Evolutionary conservation across 2,329 filamentous ascomycete species (phyloP), one percentile per base, ranked within the genome.

Genomic region (Claviceps africana): DNA sequence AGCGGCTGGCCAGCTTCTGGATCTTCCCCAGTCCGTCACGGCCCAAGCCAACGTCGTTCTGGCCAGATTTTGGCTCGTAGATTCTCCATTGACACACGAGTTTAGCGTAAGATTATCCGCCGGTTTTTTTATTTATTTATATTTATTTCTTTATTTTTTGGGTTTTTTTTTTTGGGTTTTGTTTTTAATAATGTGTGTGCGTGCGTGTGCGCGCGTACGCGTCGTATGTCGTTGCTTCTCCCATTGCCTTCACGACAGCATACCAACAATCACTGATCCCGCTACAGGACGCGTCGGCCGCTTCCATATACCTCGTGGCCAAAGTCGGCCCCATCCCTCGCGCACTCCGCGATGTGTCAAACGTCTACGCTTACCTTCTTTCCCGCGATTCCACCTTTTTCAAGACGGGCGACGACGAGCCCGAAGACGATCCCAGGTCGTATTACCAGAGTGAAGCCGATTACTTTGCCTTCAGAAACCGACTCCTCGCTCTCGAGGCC

Each of bases 41-140:
- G 86, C 89, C 4, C 86, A 89, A 62, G 88, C 90, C 3, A 87
- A 90, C 62, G 81, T 96, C 42, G 69, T 93, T 0, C 79, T 95
- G 35, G 83, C 85, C 50, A 79, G 91, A 15, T 93, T 88, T 69
- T 95, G 86, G 84, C 71, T 88, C 25, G 65, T 73, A 28, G 75
- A 71, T 63, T 79, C 67, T 52, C 74, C 69, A 62, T 78, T 77
- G 71, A 69, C 67, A 56, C 71, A 72, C 66, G 82, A 82, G 60
- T 85, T 81, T 52, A 76, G 71, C 60, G 73, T 76, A 64, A 52
- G 70, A 19, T 9, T 6, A 28, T 45, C 13, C 44, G 42, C 47
- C 33, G 3, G 46, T 42, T 25, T 46, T 44, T 48, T 47, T 10
- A 9, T 22, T 13, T 21, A 3, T 33, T 33, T 33, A n/a, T n/a